Conservation (phyloP, 305 asterid genomes). For the Plantago coronopus region DNA sequence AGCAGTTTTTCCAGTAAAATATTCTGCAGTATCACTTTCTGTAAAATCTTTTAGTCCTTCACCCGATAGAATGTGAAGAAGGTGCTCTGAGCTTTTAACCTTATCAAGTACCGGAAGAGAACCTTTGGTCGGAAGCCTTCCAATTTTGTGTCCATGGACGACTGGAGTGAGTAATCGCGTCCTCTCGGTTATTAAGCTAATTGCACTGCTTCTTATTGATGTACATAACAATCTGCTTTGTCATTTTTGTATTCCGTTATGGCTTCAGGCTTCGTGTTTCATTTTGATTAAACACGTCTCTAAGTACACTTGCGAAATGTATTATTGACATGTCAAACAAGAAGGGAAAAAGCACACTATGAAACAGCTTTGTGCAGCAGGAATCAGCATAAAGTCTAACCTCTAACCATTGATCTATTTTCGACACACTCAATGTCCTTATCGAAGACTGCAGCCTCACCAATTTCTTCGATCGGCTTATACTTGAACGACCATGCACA, state of each 20-base stretch:
- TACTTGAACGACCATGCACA: neutral
- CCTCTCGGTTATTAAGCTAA: neutral
- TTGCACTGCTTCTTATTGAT: neutral
- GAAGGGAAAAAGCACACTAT: too few relatives aligned
- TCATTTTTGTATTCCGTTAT: too few relatives aligned
- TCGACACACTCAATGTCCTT: too few relatives aligned
- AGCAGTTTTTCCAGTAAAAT: constrained; percentile 56
- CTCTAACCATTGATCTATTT: too few relatives aligned
- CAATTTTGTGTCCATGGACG: neutral
- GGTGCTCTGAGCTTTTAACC: neutral
- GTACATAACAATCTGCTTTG: neutral
- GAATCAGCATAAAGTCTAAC: too few relatives aligned
- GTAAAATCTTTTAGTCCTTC: neutral
- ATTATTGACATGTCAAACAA: too few relatives aligned
- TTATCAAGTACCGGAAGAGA: neutral
- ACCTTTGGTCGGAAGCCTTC: neutral
- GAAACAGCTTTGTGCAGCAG: too few relatives aligned
- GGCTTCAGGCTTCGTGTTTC: neutral
- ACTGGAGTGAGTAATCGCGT: neutral
- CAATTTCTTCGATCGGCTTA: neutral
- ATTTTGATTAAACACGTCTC: too few relatives aligned
- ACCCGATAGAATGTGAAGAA: neutral
- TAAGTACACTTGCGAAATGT: too few relatives aligned
- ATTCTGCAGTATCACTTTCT: neutral
- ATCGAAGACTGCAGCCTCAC: too few relatives aligned